Base-by-base conservation (phyloP, 2,329 filamentous ascomycete species). In the Sporothrix phasma region DNA sequence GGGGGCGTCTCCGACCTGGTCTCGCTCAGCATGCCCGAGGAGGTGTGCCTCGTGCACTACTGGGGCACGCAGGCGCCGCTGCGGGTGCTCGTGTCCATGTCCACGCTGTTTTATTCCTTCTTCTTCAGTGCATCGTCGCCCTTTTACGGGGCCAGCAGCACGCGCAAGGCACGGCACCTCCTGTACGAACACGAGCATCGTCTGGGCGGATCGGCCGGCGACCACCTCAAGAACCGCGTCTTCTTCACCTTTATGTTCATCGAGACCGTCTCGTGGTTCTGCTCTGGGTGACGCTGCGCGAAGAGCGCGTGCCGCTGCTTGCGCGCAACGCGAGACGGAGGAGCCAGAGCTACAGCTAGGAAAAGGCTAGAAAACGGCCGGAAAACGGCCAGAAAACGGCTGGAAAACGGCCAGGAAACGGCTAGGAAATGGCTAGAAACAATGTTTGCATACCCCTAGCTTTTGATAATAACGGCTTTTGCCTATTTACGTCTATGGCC, bases 241-340 rank as follows among this genome's bases (percentile, higher is more conserved):
- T 84, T 96, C 46, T 95, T 97, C 73, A 86, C 88, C 0, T 94
- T 91, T 75, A 86, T 85, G 8, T 94, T 96, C 71, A 72, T 96
- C 72, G 92, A 97, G 78, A 84, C 90, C 73, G 80, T 90, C 69
- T 82, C 83, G 66, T 96, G 92, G 90, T 92, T 96, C 75, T 96
- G 92, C 85, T 84, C 26, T 90, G 86, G 80, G 80, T 87, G 34
- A 88, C 84, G 4, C 74, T 91, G 69, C 79, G 84, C 61, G 88
- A 91, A 71, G 88, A 91, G 77, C 72, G 76, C n/a, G 68, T 70
- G 4, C 75, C 73, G 22, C 71, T 83, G 2, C 65, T 78, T 10
- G 70, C 70, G 7, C 76, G 75, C 67, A 77, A 78, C 71, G 73
- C 72, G 24, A 73, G 71, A 67, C 73, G 71, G 65, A 68, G 71